Evolutionary conservation across 1,284 basidiomycete genomes (phyloP).

Genomic region (Takashimella tepidaria): DNA sequence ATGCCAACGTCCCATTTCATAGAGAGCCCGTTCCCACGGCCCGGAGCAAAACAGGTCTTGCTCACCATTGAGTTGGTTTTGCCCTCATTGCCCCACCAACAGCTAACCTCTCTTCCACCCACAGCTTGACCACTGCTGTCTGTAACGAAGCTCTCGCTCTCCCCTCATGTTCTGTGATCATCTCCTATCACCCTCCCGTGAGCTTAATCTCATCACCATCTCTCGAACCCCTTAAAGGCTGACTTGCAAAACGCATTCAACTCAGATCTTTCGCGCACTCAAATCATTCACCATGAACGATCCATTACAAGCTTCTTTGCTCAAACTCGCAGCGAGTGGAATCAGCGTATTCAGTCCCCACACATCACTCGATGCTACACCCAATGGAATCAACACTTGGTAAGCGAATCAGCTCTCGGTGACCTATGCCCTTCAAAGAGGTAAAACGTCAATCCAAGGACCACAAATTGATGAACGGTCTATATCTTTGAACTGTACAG

Average conservation of each 20-base stretch:
- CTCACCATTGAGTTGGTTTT: conserved; percentile 74
- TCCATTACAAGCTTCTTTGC: conserved; percentile 71
- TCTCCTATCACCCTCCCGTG: conserved; percentile 79
- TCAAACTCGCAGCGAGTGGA: conserved; percentile 71
- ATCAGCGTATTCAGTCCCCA: conserved; percentile 85
- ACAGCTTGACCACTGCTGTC: conserved; percentile 71
- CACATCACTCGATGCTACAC: conserved; percentile 73
- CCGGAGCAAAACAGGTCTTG: conserved; percentile 60
- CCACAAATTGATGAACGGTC: too few species aligned
- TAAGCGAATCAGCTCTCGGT: conserved; percentile 44
- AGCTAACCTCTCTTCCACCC: conserved; percentile 5
- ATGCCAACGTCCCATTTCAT: not conserved
- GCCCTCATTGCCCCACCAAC: not conserved
- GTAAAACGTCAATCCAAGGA: too few species aligned
- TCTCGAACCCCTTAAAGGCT: too few species aligned
- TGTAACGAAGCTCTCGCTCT: conserved; percentile 65
- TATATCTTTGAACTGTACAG: not conserved
- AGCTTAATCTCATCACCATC: conserved; percentile 7
- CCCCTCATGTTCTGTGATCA: conserved; percentile 58
- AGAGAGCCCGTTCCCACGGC: conserved; percentile 67
- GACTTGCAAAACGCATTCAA: not conserved
- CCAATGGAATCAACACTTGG: conserved; percentile 80
- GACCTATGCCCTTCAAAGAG: not conserved
- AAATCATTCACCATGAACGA: conserved; percentile 71
- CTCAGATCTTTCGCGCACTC: conserved; percentile 69